These are phyloP conservation scores for Penicillium silybi DNA, from an alignment of 495 filamentous ascomycete species.

Conservation along the genomic window DNA sequence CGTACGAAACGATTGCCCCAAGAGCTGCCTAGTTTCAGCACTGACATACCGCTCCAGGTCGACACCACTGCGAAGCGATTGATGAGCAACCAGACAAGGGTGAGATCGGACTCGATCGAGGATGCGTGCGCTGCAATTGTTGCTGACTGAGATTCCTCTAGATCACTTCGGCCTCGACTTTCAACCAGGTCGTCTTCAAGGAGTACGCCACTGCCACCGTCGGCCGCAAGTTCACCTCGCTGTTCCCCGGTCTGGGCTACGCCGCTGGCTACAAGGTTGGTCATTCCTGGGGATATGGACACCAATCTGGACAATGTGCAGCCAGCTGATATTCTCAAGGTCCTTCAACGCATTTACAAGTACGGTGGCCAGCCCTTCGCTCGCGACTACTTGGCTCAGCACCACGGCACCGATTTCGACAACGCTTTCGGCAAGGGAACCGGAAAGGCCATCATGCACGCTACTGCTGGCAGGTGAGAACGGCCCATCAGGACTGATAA, in stretches of 20 bases:
- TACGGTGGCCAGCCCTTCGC: constrained; percentile 97
- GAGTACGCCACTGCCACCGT: constrained; percentile 70
- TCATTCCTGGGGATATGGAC: neutral
- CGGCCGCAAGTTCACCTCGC: constrained; percentile 80
- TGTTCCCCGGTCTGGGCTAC: constrained; percentile 96
- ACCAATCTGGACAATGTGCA: neutral
- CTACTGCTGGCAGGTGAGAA: constrained; percentile 81
- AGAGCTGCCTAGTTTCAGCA: neutral
- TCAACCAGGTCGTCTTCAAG: constrained; percentile 92
- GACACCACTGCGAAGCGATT: constrained; percentile 97
- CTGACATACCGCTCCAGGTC: constrained; percentile 54
- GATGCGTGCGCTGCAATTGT: constrained; percentile 2
- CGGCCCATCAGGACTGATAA: neutral
- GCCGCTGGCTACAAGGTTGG: constrained; percentile 94
- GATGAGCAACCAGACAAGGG: constrained; percentile 93
- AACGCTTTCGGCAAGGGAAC: constrained; percentile 88
- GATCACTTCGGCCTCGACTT: constrained; percentile 55
- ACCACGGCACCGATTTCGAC: constrained; percentile 83
- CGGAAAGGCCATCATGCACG: constrained; percentile 97
- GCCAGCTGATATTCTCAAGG: constrained; percentile 34
- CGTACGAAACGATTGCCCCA: constrained; percentile 45
- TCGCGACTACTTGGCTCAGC: constrained; percentile 78
- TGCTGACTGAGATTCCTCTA: constrained; percentile 25
- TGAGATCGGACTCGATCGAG: constrained; percentile 29
- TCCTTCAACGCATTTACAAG: constrained; percentile 96